Evolutionary conservation across 176 grass and related monocot species (phyloP).

Genomic region (Bolboschoenus planiculmis): DNA sequence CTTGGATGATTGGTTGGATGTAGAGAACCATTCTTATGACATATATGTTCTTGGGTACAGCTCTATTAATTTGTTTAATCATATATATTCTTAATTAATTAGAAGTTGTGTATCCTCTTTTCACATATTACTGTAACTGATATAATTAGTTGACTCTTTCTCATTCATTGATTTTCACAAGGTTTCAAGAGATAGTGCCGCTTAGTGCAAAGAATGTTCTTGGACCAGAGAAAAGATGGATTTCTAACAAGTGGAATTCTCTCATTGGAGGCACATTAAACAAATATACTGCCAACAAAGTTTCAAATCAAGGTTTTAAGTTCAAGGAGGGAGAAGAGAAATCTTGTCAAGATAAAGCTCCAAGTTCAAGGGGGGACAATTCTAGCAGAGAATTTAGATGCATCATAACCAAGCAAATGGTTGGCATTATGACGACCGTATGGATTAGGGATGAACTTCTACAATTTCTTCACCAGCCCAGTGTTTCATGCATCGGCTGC

Average conservation of each 20-base stretch:
- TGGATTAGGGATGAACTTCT: slow-evolving; percentile 66
- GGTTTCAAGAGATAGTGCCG: slow-evolving; percentile 95
- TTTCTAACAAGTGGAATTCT: slow-evolving; percentile 78
- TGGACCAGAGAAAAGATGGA: slow-evolving; percentile 52
- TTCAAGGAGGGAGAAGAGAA: not conserved
- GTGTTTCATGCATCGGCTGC: slow-evolving; percentile 67
- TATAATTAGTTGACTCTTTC: not conserved
- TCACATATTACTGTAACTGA: not conserved
- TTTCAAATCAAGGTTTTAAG: not conserved
- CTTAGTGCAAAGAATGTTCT: slow-evolving; percentile 80
- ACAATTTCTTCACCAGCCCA: slow-evolving; percentile 40
- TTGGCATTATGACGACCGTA: slow-evolving; percentile 69
- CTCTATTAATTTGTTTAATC: not conserved
- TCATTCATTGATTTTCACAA: slow-evolving; percentile 20
- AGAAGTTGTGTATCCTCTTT: not conserved
- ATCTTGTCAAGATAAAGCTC: slow-evolving; percentile 30
- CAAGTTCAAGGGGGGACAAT: slow-evolving; percentile 19
- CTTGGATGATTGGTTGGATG: slow-evolving; percentile 87
- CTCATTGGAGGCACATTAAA: slow-evolving; percentile 59
- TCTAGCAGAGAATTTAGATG: slow-evolving; percentile 41
- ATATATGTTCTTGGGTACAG: slow-evolving; percentile 93
- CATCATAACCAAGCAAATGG: slow-evolving; percentile 93
- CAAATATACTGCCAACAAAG: slow-evolving; percentile 16
- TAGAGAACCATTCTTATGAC: slow-evolving; percentile 43
- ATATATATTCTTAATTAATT: slow-evolving; percentile 1